Evolutionary conservation across 2,329 filamentous ascomycete species (phyloP).

Genomic region (Didymella pomorum): DNA sequence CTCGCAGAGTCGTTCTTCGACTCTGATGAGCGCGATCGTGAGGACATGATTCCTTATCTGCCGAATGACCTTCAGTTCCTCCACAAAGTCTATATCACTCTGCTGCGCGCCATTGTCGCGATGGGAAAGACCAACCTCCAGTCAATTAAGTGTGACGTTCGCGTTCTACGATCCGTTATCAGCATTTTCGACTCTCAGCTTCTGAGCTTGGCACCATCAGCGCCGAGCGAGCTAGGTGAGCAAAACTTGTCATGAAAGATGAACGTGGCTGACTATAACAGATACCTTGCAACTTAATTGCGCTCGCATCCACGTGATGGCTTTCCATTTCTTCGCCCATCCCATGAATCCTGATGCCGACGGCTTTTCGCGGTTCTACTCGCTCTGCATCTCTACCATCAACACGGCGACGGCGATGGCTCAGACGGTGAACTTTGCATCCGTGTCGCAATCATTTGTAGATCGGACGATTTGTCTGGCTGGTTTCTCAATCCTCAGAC

Average conservation of each 20-base stretch:
- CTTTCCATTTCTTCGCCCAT: constrained; percentile 49
- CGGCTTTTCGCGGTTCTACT: constrained; percentile 41
- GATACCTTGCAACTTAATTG: constrained; percentile 47
- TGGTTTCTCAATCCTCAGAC: constrained; percentile 45
- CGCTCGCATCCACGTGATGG: constrained; percentile 46
- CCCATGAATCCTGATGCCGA: constrained; percentile 41
- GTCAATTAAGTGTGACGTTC: constrained; percentile 40
- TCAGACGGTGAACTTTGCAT: constrained; percentile 37
- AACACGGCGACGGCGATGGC: constrained; percentile 34
- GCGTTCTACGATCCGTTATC: constrained; percentile 45
- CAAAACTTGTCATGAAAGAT: background rate
- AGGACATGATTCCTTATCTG: constrained; percentile 45
- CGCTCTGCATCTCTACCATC: constrained; percentile 44
- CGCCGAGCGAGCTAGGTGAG: constrained; percentile 45
- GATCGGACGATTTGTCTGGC: constrained; percentile 46
- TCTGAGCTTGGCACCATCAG: constrained; percentile 37
- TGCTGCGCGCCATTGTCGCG: constrained; percentile 45
- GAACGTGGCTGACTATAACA: constrained; percentile 27
- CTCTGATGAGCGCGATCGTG: constrained; percentile 42
- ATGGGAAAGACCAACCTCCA: constrained; percentile 47
- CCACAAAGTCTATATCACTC: constrained; percentile 45
- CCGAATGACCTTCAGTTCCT: constrained; percentile 44
- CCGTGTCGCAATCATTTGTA: constrained; percentile 44
- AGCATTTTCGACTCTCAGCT: constrained; percentile 49
- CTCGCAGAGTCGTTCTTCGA: constrained; percentile 47